Evolutionary conservation across 2,329 filamentous ascomycete species (phyloP), one percentile per base, ranked within the genome.

Genomic region (Aspergillus arachidicola): DNA sequence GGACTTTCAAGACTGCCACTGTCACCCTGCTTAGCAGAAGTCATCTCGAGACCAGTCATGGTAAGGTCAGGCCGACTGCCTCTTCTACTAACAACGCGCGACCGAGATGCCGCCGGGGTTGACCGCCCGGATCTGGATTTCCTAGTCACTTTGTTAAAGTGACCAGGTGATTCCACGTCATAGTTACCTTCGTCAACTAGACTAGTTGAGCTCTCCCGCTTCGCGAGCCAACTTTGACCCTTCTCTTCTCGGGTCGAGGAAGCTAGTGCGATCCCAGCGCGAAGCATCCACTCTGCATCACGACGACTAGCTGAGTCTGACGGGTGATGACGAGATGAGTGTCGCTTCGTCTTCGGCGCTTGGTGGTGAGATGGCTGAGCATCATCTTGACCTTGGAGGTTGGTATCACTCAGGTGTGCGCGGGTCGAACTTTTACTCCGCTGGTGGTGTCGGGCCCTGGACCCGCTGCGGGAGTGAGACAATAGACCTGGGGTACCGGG

Each of bases 221-320:
- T 83, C 3, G 80, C 78, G 3, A 88, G 79, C 86, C 86, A 89
- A 60, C 83, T 83, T 70, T 88, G 86, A n/a, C 87, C 87, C 68
- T 89, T 88, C 62, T 83, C 82, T 68, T 89, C 86, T 43, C 86
- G 79, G 6, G 85, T 83, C 23, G 86, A 82, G 5, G 84, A 83
- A 2, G 86, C 83, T 6, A 88, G 83, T 0, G 83, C 82, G 9
- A 86, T 79, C 3, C 85, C 85, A 0, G 86, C 84, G 58, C 86
- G 84, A 51, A 87, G 82, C 59, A 89, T 78, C 87, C 87, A 89
- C 71, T 86, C 84, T 57, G 86, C 80, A 58, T 84, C 80, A 10
- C 69, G 61, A 7, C 54, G 68, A 62, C 50, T 36, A 53, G 36
- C 36, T 6, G 62, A 32, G 16, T 57, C 61, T 48, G 63, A 38